These are phyloP conservation scores for Cryphonectria nitschkei DNA, from an alignment of 2,329 filamentous ascomycete genomes.

Conservation along the genomic window DNA sequence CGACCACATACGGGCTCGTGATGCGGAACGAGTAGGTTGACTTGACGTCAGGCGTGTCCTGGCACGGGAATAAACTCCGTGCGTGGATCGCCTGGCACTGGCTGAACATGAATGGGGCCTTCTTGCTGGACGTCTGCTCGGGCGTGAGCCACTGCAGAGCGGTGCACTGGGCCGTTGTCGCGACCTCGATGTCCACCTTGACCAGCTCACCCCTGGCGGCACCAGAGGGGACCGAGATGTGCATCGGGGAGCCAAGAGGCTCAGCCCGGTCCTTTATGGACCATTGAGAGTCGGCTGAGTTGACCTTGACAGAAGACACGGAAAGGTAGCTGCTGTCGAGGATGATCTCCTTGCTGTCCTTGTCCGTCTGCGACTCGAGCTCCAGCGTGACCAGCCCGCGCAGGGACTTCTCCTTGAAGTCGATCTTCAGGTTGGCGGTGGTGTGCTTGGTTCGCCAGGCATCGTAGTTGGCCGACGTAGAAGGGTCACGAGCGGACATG, in stretches of 20 bases:
- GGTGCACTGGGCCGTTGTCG: conserved; percentile 86
- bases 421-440: conserved; percentile 76
- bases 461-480: conserved; percentile 90
- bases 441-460: conserved; percentile 86
- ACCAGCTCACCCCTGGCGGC: conserved; percentile 56
- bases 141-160: conserved; percentile 95
- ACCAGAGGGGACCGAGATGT: conserved; percentile 62
- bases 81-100: conserved; percentile 98
- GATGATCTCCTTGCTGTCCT: conserved; percentile 74
- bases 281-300: conserved; percentile 66
- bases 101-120: conserved; percentile 96
- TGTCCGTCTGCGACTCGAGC: conserved; percentile 76
- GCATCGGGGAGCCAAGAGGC: conserved; percentile 75
- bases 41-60: conserved; percentile 97
- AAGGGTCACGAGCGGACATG: conserved; percentile 71
- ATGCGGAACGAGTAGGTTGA: conserved; percentile 92
- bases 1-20: conserved; percentile 82
- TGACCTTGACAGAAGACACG: conserved; percentile 71
- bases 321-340: conserved; percentile 87
- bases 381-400: conserved; percentile 76
- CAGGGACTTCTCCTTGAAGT: conserved; percentile 80
- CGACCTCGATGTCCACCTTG: conserved; percentile 66
- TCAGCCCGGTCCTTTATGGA: conserved; percentile 69
- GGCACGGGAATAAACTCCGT: conserved; percentile 91
- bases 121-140: conserved; percentile 92